Percentiles rank a stretch among this genome's conserved stretches.
Conservation (phyloP, 2,329 filamentous ascomycete genomes). For the Aspergillus terreus region DNA sequence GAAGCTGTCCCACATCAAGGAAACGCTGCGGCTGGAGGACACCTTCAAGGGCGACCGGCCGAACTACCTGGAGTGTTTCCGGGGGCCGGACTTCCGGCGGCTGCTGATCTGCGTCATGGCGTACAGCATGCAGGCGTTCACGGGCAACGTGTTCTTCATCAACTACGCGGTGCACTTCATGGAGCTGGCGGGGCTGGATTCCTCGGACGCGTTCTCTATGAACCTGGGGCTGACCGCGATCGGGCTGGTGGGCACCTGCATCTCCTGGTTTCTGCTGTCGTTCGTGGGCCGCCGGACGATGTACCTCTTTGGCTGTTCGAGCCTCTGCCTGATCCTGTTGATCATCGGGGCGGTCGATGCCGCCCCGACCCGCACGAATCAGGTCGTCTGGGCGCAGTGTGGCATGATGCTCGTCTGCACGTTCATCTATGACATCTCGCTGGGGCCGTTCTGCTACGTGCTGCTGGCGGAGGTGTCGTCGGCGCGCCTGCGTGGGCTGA, state of each 20-base stretch:
- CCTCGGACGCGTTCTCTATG: constrained; percentile 28
- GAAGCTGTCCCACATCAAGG: constrained; percentile 25
- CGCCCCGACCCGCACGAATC: constrained; percentile 26
- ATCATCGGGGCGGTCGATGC: constrained; percentile 39
- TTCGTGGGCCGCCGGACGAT: constrained; percentile 38
- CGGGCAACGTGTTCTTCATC: constrained; percentile 26
- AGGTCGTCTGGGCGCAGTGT: constrained; percentile 39
- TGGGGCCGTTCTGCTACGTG: constrained; percentile 53
- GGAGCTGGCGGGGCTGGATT: constrained; percentile 27
- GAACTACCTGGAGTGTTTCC: constrained; percentile 24
- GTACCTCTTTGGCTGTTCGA: constrained; percentile 36
- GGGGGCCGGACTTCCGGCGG: constrained; percentile 25
- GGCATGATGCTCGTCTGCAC: constrained; percentile 30
- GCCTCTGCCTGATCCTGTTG: constrained; percentile 32
- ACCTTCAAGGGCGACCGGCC: constrained; percentile 12
- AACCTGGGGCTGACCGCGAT: constrained; percentile 40
- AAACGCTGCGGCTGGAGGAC: constrained; percentile 24
- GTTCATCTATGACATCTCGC: constrained; percentile 52
- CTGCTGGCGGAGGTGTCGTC: constrained; percentile 51
- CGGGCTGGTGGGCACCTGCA: constrained; percentile 40
- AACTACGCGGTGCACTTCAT: constrained; percentile 33
- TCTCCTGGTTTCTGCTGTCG: constrained; percentile 40
- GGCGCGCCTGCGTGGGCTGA: constrained; percentile 51
- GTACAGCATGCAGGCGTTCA: constrained; percentile 28
- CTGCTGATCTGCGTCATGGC: constrained; percentile 23